These are phyloP conservation scores for Thamnidium elegans DNA, from an alignment of 192 early-diverging fungal genomes.

Conservation along the genomic window DNA sequence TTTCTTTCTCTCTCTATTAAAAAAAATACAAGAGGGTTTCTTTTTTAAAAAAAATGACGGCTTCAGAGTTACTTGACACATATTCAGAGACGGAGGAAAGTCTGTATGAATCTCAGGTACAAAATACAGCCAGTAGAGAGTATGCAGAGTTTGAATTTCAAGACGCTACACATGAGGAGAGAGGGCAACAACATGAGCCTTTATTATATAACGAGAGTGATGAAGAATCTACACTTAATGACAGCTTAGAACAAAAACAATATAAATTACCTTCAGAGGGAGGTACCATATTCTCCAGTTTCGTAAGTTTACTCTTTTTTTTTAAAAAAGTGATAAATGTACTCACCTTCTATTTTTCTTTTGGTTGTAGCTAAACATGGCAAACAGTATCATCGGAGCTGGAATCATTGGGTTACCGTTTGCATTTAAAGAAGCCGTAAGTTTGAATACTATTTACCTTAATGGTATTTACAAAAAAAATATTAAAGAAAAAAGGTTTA, in stretches of 20 bases:
- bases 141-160: slow-evolving; percentile 32
- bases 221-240: slow-evolving; percentile 14
- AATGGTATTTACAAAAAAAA: neutral
- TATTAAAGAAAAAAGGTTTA: neutral
- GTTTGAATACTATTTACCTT: neutral
- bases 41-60: too few relatives aligned
- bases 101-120: too few relatives aligned
- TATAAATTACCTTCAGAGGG: slow-evolving; percentile 47
- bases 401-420: slow-evolving; percentile 85
- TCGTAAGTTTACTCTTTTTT: slow-evolving; percentile 32
- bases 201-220: slow-evolving; percentile 16
- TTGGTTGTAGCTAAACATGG: slow-evolving; percentile 67
- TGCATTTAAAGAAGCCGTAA: slow-evolving; percentile 76
- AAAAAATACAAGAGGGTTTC: too few relatives aligned
- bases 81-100: too few relatives aligned
- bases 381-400: slow-evolving; percentile 92
- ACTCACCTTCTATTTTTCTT: neutral
- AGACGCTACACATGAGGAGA: slow-evolving; percentile 11
- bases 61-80: too few relatives aligned
- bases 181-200: neutral
- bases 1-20: too few relatives aligned
- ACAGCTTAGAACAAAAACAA: neutral
- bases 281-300: slow-evolving; percentile 54
- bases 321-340: too few relatives aligned
- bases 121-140: slow-evolving; percentile 5